A percentile compares a stretch with the other conserved stretches of the same genome.
Conservation (phyloP, 306 rosid species). For the Lathyrus oleraceus region DNA sequence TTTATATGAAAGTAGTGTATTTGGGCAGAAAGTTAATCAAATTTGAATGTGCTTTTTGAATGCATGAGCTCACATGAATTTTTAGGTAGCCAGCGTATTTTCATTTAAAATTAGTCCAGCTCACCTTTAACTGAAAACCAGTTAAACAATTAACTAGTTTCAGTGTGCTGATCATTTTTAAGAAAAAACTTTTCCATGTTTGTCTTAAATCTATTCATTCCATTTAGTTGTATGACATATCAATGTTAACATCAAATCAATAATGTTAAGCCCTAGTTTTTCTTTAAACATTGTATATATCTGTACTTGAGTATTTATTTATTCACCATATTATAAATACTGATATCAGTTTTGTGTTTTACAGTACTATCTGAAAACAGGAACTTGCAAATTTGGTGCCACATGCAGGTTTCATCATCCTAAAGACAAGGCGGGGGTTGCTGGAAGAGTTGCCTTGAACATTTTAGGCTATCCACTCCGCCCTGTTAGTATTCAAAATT, state of each 20-base stretch:
- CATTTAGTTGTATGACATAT: slow-evolving; percentile 11
- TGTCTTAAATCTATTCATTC: slow-evolving; percentile 18
- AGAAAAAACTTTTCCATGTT: neutral
- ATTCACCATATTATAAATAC: slow-evolving; percentile 21
- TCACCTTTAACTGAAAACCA: slow-evolving; percentile 15
- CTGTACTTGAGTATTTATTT: slow-evolving; percentile 9
- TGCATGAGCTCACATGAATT: slow-evolving; percentile 8
- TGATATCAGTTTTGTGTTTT: slow-evolving; percentile 40
- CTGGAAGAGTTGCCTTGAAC: slow-evolving; percentile 93
- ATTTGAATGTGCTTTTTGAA: slow-evolving; percentile 9
- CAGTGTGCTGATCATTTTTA: neutral
- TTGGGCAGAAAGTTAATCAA: slow-evolving; percentile 1
- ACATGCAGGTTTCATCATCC: slow-evolving; percentile 99
- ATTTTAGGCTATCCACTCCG: slow-evolving; percentile 95
- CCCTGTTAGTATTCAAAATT: slow-evolving; percentile 60
- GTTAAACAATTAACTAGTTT: slow-evolving; percentile 10
- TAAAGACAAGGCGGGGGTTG: slow-evolving; percentile 89
- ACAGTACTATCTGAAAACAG: slow-evolving; percentile 93
- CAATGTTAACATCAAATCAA: slow-evolving; percentile 11
- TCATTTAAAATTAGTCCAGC: slow-evolving; percentile 9
- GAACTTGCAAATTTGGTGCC: slow-evolving; percentile 98
- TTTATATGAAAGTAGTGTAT: neutral
- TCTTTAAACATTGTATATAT: slow-evolving; percentile 5
- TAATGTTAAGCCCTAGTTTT: slow-evolving; percentile 11
- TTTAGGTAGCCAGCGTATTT: slow-evolving; percentile 7